phyloP scores from a whole-genome alignment of 768 basidiomycete species.

The Boletus subcaerulescens region DNA sequence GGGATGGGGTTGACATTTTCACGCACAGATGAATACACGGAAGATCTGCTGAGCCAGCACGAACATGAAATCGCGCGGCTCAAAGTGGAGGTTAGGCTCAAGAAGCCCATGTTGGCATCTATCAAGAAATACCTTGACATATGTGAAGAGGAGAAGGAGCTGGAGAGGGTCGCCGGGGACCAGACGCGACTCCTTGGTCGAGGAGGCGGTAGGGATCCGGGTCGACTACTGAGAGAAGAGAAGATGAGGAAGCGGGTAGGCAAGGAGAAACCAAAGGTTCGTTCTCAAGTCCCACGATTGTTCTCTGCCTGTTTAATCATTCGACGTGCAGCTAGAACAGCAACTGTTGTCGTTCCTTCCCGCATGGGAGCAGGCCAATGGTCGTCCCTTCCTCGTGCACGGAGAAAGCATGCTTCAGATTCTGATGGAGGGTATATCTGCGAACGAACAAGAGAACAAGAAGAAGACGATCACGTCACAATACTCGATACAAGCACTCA shows the following conservation, averaged over 20 bases:
- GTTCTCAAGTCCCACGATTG: not conserved
- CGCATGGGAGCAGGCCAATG: slow-evolving; percentile 78
- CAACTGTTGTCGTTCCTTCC: slow-evolving; percentile 79
- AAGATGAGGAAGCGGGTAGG: slow-evolving; percentile 94
- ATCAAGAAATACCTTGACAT: slow-evolving; percentile 91
- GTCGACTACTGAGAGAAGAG: slow-evolving; percentile 86
- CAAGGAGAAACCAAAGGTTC: slow-evolving; percentile 90
- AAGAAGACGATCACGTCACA: slow-evolving; percentile 43
- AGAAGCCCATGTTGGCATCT: slow-evolving; percentile 68
- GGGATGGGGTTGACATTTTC: not conserved
- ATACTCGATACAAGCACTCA: slow-evolving; percentile 31
- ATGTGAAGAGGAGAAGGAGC: slow-evolving; percentile 83
- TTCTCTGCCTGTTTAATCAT: not conserved
- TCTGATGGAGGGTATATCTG: slow-evolving; percentile 69
- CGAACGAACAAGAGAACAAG: slow-evolving; percentile 80
- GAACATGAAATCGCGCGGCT: slow-evolving; percentile 81
- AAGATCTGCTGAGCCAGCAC: slow-evolving; percentile 81
- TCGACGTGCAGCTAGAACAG: slow-evolving; percentile 77
- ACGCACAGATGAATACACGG: slow-evolving; percentile 74
- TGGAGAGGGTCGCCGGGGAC: slow-evolving; percentile 77
- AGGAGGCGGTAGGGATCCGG: slow-evolving; percentile 73
- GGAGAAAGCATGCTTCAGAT: slow-evolving; percentile 78
- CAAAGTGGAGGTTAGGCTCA: slow-evolving; percentile 77
- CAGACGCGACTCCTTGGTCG: slow-evolving; percentile 79
- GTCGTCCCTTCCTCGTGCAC: slow-evolving; percentile 76